These are phyloP conservation scores for Botryotinia narcissicola DNA, from an alignment of 2,329 filamentous ascomycete genomes.

Conservation along the genomic window DNA sequence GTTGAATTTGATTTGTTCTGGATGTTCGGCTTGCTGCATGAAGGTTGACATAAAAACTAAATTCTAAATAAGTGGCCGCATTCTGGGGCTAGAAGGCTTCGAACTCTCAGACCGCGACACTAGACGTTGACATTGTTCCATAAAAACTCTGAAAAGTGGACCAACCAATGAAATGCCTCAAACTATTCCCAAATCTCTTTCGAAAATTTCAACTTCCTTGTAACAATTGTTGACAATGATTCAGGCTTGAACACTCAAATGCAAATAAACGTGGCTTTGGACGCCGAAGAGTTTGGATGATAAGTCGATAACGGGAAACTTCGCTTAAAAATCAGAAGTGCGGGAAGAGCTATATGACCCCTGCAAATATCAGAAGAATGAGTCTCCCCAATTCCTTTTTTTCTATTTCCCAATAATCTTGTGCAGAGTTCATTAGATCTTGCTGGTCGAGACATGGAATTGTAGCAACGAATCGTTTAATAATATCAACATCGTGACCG, in stretches of 20 bases:
- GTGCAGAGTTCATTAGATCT: background rate
- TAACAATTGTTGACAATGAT: background rate
- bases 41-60: background rate
- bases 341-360: background rate
- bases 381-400: conserved; percentile 8
- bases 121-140: background rate
- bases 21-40: background rate
- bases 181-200: background rate
- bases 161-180: background rate
- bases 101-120: background rate
- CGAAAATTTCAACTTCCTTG: conserved; percentile 1
- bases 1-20: conserved; percentile 4
- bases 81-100: background rate
- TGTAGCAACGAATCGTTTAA: background rate
- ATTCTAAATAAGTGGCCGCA: background rate
- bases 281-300: background rate
- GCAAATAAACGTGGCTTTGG: background rate
- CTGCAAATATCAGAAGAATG: conserved; percentile 6
- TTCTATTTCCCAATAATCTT: background rate
- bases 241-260: background rate
- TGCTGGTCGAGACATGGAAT: background rate
- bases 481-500: conserved; percentile 9
- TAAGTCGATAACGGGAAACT: background rate
- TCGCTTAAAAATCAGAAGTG: background rate
- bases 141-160: conserved; percentile 19